Base-by-base conservation (phyloP, 169 alveolate species). In the Fabrea salina region DNA sequence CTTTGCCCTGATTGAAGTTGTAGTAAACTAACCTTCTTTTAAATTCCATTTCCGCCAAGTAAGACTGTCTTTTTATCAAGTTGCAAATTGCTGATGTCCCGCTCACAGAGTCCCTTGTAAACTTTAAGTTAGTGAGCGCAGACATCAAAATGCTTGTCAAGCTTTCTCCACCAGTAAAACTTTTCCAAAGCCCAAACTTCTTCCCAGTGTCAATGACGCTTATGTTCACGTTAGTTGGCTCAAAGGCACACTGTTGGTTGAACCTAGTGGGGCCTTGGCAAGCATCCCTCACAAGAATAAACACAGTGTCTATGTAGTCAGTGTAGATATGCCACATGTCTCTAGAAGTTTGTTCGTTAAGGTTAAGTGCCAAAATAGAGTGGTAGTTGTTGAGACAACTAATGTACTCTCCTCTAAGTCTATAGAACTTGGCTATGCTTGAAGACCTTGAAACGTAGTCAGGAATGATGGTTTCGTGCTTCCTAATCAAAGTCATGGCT, bases 1-100 rank as follows among this genome's bases (percentile, higher is more conserved):
- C 78, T n/a, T 3, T 11, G 8, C 78, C 78, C 44, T 68, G 78
- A 43, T 16, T n/a, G 27, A 68, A 68, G 16, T 47, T 47, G 39
- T 43, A 68, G 30, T 19, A 68, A 44, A 68, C 30, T 22, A 68
- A 64, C 33, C 78, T 37, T 2, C 61, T 37, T 68, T 68, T 68
- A 30, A 68, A 68, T 4, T 68, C 78, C 78, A 68, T 68, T 68
- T 68, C 78, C 1, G 27, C 40, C 11, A 68, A 30, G 35, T 19
- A 68, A 44, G 44, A n/a, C 57, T 68, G 78, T 30, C 78, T 37
- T 44, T 68, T 68, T 11, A 40, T 68, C 32, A 43, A 40, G n/a
- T 68, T 64, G 7, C 40, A 25, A 37, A 68, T 8, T 19, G 78
- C 64, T 8, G 43, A 35, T 19, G 43, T 0, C 13, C 78, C 78